Conservation (phyloP, 2,329 filamentous ascomycete genomes). For the Cryphonectria carpinicola region DNA sequence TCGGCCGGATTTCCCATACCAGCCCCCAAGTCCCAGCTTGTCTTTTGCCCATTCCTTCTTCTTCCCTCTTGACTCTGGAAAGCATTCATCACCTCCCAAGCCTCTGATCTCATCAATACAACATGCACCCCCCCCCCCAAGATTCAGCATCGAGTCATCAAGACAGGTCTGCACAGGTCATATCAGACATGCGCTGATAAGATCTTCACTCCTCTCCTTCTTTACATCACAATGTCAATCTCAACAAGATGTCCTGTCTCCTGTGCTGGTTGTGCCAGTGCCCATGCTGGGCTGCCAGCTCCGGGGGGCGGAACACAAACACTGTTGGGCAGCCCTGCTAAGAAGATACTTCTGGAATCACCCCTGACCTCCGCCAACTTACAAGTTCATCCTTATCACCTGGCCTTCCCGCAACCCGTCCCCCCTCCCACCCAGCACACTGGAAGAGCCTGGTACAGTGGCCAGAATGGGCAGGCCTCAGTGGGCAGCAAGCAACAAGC, state of each 20-base stretch:
- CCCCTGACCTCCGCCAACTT: background rate
- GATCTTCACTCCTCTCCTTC: background rate
- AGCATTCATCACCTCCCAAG: background rate
- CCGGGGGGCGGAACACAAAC: background rate
- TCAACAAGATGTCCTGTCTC: background rate
- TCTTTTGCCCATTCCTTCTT: background rate
- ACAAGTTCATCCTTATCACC: background rate
- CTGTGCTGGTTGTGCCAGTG: background rate
- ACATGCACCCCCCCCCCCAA: background rate
- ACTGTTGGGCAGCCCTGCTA: background rate
- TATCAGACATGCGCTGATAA: background rate
- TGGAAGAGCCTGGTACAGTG: background rate
- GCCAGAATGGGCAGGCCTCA: background rate
- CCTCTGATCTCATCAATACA: slow-evolving; percentile 2
- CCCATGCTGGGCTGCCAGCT: background rate
- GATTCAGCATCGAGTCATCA: background rate
- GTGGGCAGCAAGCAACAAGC: background rate
- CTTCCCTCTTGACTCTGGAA: background rate
- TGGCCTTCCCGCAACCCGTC: background rate
- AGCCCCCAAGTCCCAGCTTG: background rate
- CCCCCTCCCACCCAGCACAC: background rate
- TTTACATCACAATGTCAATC: background rate
- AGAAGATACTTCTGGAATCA: background rate
- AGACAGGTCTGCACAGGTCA: background rate
- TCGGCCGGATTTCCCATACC: background rate